These are phyloP conservation scores for Cercis canadensis DNA, from an alignment of 306 rosid species.

Conservation along the genomic window DNA sequence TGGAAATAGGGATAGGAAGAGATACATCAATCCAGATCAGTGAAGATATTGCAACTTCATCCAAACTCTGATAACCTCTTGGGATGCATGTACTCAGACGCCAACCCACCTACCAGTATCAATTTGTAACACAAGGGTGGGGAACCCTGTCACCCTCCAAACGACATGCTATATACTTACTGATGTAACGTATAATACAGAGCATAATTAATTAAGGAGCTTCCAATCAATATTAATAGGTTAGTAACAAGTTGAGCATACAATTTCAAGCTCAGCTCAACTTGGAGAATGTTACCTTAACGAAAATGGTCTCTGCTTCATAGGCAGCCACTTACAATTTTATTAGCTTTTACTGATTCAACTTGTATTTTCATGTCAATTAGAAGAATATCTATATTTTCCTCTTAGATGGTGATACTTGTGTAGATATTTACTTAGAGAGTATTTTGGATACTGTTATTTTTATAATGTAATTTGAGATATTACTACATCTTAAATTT, in stretches of 20 bases:
- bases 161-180: constrained; percentile 26
- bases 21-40: too few species aligned
- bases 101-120: background rate
- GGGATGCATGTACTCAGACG: constrained; percentile 39
- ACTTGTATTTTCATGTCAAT: too few species aligned
- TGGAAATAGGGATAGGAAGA: too few species aligned
- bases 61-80: background rate
- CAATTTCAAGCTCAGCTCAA: background rate
- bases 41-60: too few species aligned
- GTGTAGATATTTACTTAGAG: too few species aligned
- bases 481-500: too few species aligned
- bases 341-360: too few species aligned
- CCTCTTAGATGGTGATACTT: too few species aligned
- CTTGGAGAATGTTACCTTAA: background rate
- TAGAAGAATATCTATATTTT: too few species aligned
- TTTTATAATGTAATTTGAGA: too few species aligned
- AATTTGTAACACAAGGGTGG: constrained; percentile 34
- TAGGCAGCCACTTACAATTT: too few species aligned
- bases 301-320: background rate
- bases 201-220: constrained; percentile 8
- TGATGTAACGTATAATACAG: constrained; percentile 21
- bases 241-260: background rate
- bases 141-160: constrained; percentile 42
- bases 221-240: background rate
- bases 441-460: too few species aligned